Evolutionary conservation across 176 grass and related monocot genomes (phyloP), one percentile per base, ranked within the genome.

Genomic region (Poa annua): DNA sequence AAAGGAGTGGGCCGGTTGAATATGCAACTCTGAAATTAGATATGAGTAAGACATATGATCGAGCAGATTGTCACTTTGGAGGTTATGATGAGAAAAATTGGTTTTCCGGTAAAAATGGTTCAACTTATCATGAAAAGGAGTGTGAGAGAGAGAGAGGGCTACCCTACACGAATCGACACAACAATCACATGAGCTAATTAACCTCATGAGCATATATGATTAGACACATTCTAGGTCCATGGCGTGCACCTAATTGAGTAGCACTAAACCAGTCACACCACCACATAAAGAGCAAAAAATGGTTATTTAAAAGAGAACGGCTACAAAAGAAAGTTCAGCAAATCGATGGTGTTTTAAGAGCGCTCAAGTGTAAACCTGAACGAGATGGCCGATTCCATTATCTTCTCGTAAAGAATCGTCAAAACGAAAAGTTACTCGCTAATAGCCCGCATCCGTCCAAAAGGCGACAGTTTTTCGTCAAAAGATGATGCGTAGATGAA

Each of bases 391-490:
- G 57, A 32, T 66, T 14, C 59, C 59, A 42, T 52, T 86, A 78
- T 33, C 36, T 1, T 47, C 24, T 17, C 33, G 69, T 56, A 2
- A 51, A 29, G 29, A 17, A 56, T 35, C 16, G 4, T 71, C 33
- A 60, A 75, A 85, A 80, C 39, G 19, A 2, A 62, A 57, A 57
- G 56, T 2, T 76, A 63, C 1, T 83, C n/a, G 14, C 14, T 16
- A 50, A 50, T 52, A 78, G 53, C 22, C 72, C 54, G 34, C 55
- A 60, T 57, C 17, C 24, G 39, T 80, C 29, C 15, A 61, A 44
- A 85, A 75, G 67, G 67, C 15, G 12, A 56, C 55, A 79, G 12
- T 24, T 45, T 47, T 10, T 53, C 16, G 70, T 89, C 69, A 85
- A 76, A 80, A 79, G 66, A 66, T 66, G 0, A 9, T 7, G 34